Evolutionary conservation across 1,139 yeast genomes (phyloP), one percentile per base, ranked within the genome.

Genomic region (Zhuliangozyma parablackwelliae): DNA sequence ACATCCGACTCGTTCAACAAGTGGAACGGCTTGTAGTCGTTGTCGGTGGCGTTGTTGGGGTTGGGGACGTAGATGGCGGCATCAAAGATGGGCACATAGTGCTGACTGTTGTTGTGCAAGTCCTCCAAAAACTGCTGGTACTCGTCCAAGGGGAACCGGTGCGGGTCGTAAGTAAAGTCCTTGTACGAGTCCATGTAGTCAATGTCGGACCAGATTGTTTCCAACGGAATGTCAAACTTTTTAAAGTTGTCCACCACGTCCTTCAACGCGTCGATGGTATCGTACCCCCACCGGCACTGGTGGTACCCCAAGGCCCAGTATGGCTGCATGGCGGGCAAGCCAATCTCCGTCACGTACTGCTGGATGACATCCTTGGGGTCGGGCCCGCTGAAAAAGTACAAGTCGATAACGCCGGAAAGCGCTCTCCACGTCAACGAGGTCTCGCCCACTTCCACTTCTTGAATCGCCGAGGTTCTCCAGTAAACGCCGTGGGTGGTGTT

Each of bases 311-410:
- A 45, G 1, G 56, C 49, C 57, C 57, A 53, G 35, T 53, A 53
- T 21, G 57, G 55, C 38, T 52, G 57, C 39, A 53, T 42, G 6
- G 50, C 45, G 3, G 57, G 57, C 26, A 52, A 45, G 2, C 56
- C 57, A 20, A 53, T 47, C 39, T 50, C 48, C 28, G 41, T 30
- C 34, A 59, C 53, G 45, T 59, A 52, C 44, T 61, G 65, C 26
- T 45, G 41, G 29, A 57, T 54, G 7, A 56, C 61, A 28, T 59
- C 57, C 37, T 47, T 53, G 11, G 64, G 58, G 23, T 54, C 43
- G 4, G 64, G 61, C 3, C 67, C 67, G 27, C 57, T 43, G 42
- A 59, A 61, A 48, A 61, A 55, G 44, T 58, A 61, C 24, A 61
- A 50, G 38, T 61, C 67, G 32, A 61, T 37, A 25, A 44, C 60